A percentile compares a stretch with the other conserved stretches of the same genome.
Evolutionary conservation across 768 basidiomycete genomes (phyloP).

Genomic region (Solioccasus polychromus): DNA sequence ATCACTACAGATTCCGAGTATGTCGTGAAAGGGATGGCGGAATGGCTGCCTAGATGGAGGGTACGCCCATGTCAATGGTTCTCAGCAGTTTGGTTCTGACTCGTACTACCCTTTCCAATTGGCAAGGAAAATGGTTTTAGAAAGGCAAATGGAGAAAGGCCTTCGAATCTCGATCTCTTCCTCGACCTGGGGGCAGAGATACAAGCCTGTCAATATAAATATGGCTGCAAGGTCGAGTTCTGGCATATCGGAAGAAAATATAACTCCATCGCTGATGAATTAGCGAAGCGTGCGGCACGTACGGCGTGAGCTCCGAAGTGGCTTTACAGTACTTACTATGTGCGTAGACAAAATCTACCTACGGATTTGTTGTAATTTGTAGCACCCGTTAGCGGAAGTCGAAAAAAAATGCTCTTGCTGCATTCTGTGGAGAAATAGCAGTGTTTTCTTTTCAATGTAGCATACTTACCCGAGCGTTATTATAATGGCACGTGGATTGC

Average conservation of each 20-base stretch:
- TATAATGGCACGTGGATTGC: no score
- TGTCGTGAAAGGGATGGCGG: conserved; percentile 32
- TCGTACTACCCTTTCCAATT: background rate
- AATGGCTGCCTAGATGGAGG: conserved; percentile 34
- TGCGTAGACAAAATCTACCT: no score
- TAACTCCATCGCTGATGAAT: conserved; percentile 21
- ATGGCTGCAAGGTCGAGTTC: conserved; percentile 17
- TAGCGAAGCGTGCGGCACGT: conserved; percentile 11
- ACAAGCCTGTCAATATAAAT: background rate
- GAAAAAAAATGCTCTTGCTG: no score
- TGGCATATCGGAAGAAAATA: conserved; percentile 21
- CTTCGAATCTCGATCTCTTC: background rate
- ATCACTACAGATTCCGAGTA: conserved; percentile 35
- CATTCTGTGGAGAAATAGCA: no score
- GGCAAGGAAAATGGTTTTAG: background rate
- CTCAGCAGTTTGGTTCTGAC: background rate
- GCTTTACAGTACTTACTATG: no score
- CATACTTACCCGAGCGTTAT: no score
- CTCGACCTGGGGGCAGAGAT: background rate
- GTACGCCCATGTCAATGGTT: conserved; percentile 6
- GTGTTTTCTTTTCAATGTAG: no score
- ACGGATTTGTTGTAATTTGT: no score
- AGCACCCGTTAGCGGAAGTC: no score
- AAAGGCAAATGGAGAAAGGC: background rate
- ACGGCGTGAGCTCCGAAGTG: no score